A percentile compares a stretch with the other conserved stretches of the same genome.
Evolutionary conservation across 495 filamentous ascomycete species (phyloP).

Genomic region (Paragyromitra xinjiangensis): DNA sequence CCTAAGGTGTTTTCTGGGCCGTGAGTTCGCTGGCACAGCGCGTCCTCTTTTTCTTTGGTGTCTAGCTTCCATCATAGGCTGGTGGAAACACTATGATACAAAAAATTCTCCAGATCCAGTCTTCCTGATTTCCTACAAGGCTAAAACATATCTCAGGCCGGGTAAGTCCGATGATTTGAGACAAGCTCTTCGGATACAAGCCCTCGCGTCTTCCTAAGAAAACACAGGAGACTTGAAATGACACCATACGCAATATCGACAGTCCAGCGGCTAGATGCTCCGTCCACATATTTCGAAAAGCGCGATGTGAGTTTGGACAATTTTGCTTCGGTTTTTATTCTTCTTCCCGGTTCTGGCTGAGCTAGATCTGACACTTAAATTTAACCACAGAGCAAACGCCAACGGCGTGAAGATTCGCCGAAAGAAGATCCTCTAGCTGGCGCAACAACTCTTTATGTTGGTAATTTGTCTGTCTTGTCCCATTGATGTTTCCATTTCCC

Average conservation of each 20-base stretch:
- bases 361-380: constrained; percentile 3
- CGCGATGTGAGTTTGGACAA: constrained; percentile 43
- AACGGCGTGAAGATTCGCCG: constrained; percentile 48
- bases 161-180: neutral
- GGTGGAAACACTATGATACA: neutral
- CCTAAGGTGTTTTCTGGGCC: constrained; percentile 18
- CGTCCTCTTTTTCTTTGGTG: constrained; percentile 17
- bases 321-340: neutral
- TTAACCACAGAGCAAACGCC: constrained; percentile 44
- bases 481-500: neutral
- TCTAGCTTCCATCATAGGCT: constrained; percentile 16
- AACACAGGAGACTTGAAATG: constrained; percentile 1
- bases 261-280: constrained; percentile 76
- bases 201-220: constrained; percentile 9
- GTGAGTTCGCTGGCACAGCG: neutral
- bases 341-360: neutral
- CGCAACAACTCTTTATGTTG: constrained; percentile 95
- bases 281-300: constrained; percentile 71
- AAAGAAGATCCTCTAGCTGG: constrained; percentile 77
- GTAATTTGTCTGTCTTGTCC: constrained; percentile 78
- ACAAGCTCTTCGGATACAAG: neutral
- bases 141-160: no score
- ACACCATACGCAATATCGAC: constrained; percentile 61
- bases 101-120: neutral
- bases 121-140: neutral